A percentile compares a stretch with the other conserved stretches of the same genome.
Evolutionary conservation across 2,329 filamentous ascomycete genomes (phyloP).

Genomic region (Botrytis fragariae): DNA sequence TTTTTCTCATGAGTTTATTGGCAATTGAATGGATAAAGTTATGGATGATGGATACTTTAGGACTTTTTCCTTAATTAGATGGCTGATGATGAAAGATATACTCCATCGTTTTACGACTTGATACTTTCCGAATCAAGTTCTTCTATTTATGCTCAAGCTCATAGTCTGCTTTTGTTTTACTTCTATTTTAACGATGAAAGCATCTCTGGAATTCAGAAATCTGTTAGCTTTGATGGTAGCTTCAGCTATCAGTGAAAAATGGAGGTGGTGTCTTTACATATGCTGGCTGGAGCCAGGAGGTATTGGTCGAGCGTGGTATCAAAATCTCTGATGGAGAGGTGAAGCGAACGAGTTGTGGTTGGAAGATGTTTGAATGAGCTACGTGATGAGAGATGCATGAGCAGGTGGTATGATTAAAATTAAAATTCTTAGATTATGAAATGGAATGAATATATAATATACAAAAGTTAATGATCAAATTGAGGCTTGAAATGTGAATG

Average conservation of each 20-base stretch:
- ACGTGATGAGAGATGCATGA: neutral
- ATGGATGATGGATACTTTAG: neutral
- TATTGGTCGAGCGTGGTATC: neutral
- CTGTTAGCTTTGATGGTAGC: neutral
- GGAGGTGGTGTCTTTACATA: neutral
- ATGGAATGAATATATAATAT: neutral
- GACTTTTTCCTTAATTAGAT: neutral
- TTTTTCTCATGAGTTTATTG: neutral
- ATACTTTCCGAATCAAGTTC: neutral
- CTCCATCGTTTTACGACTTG: neutral
- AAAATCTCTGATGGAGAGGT: neutral
- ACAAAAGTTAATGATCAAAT: neutral
- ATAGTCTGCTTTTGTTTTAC: neutral
- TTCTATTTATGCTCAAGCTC: neutral
- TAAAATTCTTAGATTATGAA: neutral
- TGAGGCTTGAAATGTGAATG: neutral
- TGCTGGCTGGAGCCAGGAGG: neutral
- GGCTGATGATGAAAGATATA: conserved; percentile 1
- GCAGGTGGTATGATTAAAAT: neutral
- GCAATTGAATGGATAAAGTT: neutral
- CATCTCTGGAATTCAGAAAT: neutral
- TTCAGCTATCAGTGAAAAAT: neutral
- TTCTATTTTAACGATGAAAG: neutral
- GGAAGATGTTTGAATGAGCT: neutral
- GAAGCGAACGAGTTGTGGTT: neutral